These are phyloP conservation scores for Russula foetens DNA, from an alignment of 768 basidiomycete species.

Conservation along the genomic window DNA sequence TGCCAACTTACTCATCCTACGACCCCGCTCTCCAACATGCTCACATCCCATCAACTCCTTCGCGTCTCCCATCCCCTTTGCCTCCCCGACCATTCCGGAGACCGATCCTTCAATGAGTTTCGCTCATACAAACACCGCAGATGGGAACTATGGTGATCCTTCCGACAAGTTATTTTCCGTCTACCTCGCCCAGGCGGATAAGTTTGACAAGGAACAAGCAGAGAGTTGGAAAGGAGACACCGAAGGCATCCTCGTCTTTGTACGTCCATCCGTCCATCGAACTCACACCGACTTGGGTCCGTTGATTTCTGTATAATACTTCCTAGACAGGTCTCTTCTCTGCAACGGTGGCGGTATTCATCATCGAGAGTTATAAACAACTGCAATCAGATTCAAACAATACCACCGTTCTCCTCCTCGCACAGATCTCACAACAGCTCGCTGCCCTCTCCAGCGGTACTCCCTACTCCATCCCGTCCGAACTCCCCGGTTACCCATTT, in stretches of 20 bases:
- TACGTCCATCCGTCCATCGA: background rate
- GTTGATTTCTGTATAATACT: no score
- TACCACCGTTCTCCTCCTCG: constrained; percentile 4
- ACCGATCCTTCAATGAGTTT: background rate
- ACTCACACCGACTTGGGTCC: background rate
- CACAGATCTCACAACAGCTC: constrained; percentile 17
- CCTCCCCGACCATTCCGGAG: background rate
- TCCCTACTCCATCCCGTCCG: background rate
- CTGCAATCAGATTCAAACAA: constrained; percentile 12
- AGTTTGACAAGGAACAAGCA: constrained; percentile 9
- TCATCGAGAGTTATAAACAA: constrained; percentile 20
- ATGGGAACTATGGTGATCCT: constrained; percentile 1
- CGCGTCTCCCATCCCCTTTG: background rate
- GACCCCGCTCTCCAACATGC: background rate
- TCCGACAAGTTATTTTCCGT: constrained; percentile 10
- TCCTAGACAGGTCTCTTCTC: no score
- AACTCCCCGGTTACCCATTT: background rate
- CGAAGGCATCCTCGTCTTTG: constrained; percentile 20
- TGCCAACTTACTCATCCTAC: background rate
- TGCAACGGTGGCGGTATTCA: no score
- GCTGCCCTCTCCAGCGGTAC: background rate
- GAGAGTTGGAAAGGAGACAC: constrained; percentile 21
- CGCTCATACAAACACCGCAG: background rate
- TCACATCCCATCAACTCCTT: background rate
- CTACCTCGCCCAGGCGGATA: constrained; percentile 7